Conservation (phyloP, 352 stramenopile species). For the Phytophthora colocasiae region DNA sequence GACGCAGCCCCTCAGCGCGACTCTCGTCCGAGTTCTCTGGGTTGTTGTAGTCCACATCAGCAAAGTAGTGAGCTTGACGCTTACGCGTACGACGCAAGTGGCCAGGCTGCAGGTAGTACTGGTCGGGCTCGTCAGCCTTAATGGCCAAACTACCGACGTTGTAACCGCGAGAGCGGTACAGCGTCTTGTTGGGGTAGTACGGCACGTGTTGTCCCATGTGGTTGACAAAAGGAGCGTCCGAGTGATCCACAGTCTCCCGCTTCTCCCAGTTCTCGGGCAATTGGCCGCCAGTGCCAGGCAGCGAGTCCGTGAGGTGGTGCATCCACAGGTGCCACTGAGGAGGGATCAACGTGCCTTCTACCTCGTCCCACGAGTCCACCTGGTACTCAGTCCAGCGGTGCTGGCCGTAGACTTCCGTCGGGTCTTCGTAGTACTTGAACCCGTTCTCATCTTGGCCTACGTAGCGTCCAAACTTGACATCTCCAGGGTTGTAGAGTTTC, state of each 20-base stretch:
- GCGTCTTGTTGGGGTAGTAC: conserved; percentile 82
- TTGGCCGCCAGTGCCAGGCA: conserved; percentile 63
- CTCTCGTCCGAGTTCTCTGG: conserved; percentile 47
- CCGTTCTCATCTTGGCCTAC: conserved; percentile 86
- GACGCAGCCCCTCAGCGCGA: conserved; percentile 61
- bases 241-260: conserved; percentile 52
- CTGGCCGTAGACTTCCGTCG: conserved; percentile 73
- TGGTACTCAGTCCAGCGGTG: conserved; percentile 89
- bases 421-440: conserved; percentile 90
- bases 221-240: conserved; percentile 74
- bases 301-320: conserved; percentile 79
- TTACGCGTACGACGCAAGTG: conserved; percentile 78
- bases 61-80: conserved; percentile 66
- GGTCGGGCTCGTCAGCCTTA: conserved; percentile 68
- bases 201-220: conserved; percentile 70
- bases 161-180: conserved; percentile 83
- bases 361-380: conserved; percentile 81
- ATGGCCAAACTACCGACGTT: conserved; percentile 76
- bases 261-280: conserved; percentile 81
- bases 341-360: conserved; percentile 78
- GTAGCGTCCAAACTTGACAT: conserved; percentile 89
- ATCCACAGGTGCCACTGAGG: conserved; percentile 90
- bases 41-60: conserved; percentile 90
- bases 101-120: conserved; percentile 85
- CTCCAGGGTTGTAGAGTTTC: conserved; percentile 90